Evolutionary conservation across 1,284 basidiomycete species (phyloP).

Genomic region (Puccinia coronata): DNA sequence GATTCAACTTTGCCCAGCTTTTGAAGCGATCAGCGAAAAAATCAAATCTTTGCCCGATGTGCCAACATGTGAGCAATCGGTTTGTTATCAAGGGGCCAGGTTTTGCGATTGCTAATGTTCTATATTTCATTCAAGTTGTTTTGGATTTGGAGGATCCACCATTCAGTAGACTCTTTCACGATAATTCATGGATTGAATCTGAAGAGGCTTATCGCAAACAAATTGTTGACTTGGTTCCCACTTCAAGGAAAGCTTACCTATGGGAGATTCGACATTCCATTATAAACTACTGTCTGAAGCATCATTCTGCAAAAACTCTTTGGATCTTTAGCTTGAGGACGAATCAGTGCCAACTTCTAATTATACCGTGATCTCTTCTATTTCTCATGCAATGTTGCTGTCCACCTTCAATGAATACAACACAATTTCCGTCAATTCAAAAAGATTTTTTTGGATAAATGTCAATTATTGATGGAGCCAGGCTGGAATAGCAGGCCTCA

Average conservation of each 20-base stretch:
- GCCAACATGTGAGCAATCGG: conserved; percentile 35
- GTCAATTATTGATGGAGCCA: too few species aligned
- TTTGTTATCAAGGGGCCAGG: too few species aligned
- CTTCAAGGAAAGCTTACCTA: conserved; percentile 38
- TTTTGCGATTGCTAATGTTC: not conserved
- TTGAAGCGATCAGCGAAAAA: conserved; percentile 35
- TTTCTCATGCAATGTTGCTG: not conserved
- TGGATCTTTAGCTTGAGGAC: conserved; percentile 41
- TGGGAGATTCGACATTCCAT: conserved; percentile 40
- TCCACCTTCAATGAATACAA: not conserved
- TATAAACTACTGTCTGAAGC: conserved; percentile 24
- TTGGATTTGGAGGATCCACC: conserved; percentile 44
- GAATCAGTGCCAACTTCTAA: conserved; percentile 43
- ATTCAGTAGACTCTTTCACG: conserved; percentile 24
- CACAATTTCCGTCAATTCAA: too few species aligned
- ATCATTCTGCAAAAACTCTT: conserved; percentile 19
- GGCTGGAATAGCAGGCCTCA: too few species aligned
- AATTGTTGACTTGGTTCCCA: conserved; percentile 31
- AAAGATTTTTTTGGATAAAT: too few species aligned
- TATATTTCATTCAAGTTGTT: conserved; percentile 19
- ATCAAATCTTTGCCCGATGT: conserved; percentile 40
- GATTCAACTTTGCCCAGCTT: conserved; percentile 23
- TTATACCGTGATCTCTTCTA: conserved; percentile 1
- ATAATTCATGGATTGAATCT: conserved; percentile 39
- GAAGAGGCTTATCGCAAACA: conserved; percentile 47